A percentile compares a stretch with the other conserved stretches of the same genome.
phyloP scores from a whole-genome alignment of 257 asterid species.

The Gentiana macrophylla region DNA sequence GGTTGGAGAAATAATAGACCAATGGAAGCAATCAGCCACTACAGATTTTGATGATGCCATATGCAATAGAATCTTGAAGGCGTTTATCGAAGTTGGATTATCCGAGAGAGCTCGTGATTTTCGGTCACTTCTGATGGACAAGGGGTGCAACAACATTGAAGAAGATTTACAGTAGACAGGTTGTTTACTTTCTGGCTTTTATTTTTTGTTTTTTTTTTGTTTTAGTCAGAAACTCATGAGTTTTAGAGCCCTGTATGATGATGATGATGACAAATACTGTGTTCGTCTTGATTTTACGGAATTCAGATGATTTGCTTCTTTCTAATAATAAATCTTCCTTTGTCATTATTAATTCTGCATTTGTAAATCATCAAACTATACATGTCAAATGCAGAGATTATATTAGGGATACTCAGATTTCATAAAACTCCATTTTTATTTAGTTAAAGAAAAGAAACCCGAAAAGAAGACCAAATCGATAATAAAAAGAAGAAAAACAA shows the following conservation, averaged over 20 bases:
- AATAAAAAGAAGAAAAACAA: too few species aligned
- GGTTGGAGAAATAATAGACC: slow-evolving; percentile 53
- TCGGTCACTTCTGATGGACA: slow-evolving; percentile 29
- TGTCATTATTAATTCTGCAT: too few species aligned
- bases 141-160: slow-evolving; percentile 29
- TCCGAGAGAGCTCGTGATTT: slow-evolving; percentile 35
- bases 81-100: slow-evolving; percentile 47
- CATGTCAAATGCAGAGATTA: too few species aligned
- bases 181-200: background rate
- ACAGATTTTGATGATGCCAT: slow-evolving; percentile 41
- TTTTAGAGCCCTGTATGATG: background rate
- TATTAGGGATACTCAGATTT: too few species aligned
- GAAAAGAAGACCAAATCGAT: too few species aligned
- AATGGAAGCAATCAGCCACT: slow-evolving; percentile 72
- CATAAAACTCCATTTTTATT: too few species aligned
- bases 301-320: too few species aligned
- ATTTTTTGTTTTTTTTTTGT: background rate
- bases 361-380: too few species aligned
- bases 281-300: too few species aligned
- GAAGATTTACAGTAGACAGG: slow-evolving; percentile 12
- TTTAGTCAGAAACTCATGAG: background rate
- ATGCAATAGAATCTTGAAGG: slow-evolving; percentile 42
- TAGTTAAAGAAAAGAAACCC: too few species aligned
- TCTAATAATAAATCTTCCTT: too few species aligned
- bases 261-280: background rate